phyloP scores from a whole-genome alignment of 345 rosid species.

The Eucalyptus urophylla region DNA sequence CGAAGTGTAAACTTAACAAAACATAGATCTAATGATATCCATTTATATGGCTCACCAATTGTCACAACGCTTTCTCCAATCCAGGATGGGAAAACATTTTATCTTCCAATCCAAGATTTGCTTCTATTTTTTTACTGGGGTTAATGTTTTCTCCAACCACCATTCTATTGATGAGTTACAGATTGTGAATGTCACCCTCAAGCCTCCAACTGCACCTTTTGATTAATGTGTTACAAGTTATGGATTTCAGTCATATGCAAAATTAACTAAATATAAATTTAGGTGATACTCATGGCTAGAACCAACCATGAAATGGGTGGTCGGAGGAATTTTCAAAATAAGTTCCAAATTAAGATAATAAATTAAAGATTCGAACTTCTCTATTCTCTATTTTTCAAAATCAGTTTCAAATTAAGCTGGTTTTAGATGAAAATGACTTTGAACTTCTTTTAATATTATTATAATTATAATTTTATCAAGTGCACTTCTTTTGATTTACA shows the following conservation, averaged over 20 bases:
- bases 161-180: not conserved
- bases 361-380: accelerated
- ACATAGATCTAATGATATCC: not conserved
- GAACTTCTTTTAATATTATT: no score
- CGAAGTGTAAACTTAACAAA: not conserved
- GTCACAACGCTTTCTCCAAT: not conserved
- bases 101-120: not conserved
- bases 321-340: not conserved
- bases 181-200: not conserved
- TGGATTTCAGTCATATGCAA: accelerated
- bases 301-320: not conserved
- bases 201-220: not conserved
- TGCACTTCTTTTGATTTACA: not conserved
- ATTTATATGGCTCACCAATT: not conserved
- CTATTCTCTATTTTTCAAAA: no score
- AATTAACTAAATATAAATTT: not conserved
- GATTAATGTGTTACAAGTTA: not conserved
- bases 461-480: no score
- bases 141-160: not conserved
- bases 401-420: no score
- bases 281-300: not conserved
- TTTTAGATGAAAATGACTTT: no score
- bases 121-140: not conserved
- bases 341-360: no score
- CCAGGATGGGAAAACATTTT: not conserved